Evolutionary conservation across 441 rosid genomes (phyloP), one percentile per base, ranked within the genome.

Genomic region (Jatropha multifida): DNA sequence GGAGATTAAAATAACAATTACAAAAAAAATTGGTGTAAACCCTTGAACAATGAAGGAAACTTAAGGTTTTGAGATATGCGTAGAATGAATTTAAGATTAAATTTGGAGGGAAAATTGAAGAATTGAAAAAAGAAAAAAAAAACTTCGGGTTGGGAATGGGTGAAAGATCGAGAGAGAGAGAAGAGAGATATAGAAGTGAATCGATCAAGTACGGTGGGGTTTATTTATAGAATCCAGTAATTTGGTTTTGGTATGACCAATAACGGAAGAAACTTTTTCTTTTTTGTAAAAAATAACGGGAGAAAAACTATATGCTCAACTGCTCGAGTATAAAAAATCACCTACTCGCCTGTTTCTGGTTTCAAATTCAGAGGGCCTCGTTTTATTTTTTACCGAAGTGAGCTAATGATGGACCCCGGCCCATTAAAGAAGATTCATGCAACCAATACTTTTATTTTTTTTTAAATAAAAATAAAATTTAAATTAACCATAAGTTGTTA

Each of bases 91-190:
- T 23, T 12, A 41, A 6, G 58, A 54, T 54, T n/a, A 20, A 12
- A 48, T 58, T 73, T 78, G 77, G 81, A 78, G 81, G 81, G 81
- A 73, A 78, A 73, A 46, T 49, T 26, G 51, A 48, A 20, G 69
- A 56, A n/a, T 49, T 48, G 23, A 23, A 23, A 23, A 23, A 23
- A 23, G 23, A 23, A 23, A 23, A 23, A 23, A 67, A 41, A 67
- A 41, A 58, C 40, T 41, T 32, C 2, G 20, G n/a, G 14, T 37
- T 9, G 20, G 26, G 7, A 62, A 6, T n/a, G 68, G 63, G 75
- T 13, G 4, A 2, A 14, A 11, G 68, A 65, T 37, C 46, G 7
- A 27, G 37, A 5, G 68, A 23, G 59, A 42, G 11, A 56, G 51
- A 49, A 23, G 12, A 40, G 74, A 55, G 18, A 32, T 17, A 17